Base-by-base conservation (phyloP, 1,284 basidiomycete species). In the Ceratobasidium sp. region DNA sequence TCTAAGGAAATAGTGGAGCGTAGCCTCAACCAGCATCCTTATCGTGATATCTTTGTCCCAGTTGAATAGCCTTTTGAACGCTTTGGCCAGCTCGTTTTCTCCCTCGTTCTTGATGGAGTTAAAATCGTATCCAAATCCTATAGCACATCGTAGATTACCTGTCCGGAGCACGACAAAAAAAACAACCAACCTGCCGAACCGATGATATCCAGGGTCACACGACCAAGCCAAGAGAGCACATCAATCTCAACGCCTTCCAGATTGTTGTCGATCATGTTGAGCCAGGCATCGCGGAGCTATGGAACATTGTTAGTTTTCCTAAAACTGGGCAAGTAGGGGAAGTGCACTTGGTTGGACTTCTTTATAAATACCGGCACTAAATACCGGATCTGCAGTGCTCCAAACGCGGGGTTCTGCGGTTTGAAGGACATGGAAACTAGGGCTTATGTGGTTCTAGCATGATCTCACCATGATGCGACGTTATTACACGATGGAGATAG, bases 161-260 rank as follows among this genome's bases (percentile, higher is more conserved):
- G 8, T 53, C 8, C n/a, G 39, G 57, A 23, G 21, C 4, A n/a
- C n/a, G 43, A 18, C 46, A 14, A n/a, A 28, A 12, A 39, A 3
- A 9, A n/a, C n/a, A 26, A 55, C 62, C 14, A 14, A 76, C 89
- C 89, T 30, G 90, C 87, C 14, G 86, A 80, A 9, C 89, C 89
- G 70, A 92, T 91, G 28, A 91, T 83, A 76, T 92, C 90, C 41
- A 92, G 80, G 0, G 90, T 91, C 72, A 83, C 82, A 70, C 83
- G 84, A 53, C 82, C 86, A 12, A 91, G 78, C 83, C 86, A 88
- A 0, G 83, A 79, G 3, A 88, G 79, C 1, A 86, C 83, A 72
- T 92, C 86, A 30, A 85, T 78, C 52, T 77, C 53, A 1, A 39
- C 43, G 41, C 41, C 58, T n/a, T 60, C 72, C 2, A 36, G 23